A percentile compares a stretch with the other conserved stretches of the same genome.
Conservation (phyloP, 768 basidiomycete genomes). For the Rubroboletus pulcherrimus region DNA sequence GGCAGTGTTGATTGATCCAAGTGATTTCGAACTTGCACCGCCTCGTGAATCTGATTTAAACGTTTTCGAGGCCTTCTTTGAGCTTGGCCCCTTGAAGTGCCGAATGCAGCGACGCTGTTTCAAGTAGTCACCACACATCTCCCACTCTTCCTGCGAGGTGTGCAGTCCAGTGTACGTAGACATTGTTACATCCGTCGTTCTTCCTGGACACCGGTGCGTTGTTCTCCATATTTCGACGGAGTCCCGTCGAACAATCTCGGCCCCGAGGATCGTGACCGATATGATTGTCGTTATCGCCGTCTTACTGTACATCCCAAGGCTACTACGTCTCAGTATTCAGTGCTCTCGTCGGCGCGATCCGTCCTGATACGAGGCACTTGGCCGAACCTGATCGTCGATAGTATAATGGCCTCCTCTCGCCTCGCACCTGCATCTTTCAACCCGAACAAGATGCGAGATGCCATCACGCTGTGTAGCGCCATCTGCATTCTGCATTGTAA, state of each 20-base stretch:
- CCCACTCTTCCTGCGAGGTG: too few relatives aligned
- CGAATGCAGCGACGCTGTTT: too few relatives aligned
- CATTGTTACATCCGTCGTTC: too few relatives aligned
- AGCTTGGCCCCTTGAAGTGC: too few relatives aligned
- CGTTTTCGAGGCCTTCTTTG: too few relatives aligned
- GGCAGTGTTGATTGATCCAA: too few relatives aligned
- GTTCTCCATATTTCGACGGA: neutral
- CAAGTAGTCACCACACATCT: too few relatives aligned
- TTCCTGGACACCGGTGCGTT: too few relatives aligned
- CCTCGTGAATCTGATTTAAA: too few relatives aligned
- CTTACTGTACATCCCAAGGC: neutral
- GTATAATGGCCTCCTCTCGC: neutral
- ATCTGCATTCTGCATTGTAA: neutral
- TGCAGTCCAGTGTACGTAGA: too few relatives aligned
- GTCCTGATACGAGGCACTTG: neutral
- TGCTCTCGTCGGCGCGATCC: neutral
- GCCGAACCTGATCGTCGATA: neutral
- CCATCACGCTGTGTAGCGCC: neutral
- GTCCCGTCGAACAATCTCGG: too few relatives aligned
- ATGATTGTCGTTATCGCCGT: neutral
- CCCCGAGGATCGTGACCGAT: neutral
- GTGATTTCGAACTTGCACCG: too few relatives aligned
- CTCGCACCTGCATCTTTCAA: neutral
- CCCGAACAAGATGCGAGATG: neutral
- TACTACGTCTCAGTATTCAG: neutral